Conservation (phyloP, 2,329 filamentous ascomycete species). For the Fusarium guadeloupense region DNA sequence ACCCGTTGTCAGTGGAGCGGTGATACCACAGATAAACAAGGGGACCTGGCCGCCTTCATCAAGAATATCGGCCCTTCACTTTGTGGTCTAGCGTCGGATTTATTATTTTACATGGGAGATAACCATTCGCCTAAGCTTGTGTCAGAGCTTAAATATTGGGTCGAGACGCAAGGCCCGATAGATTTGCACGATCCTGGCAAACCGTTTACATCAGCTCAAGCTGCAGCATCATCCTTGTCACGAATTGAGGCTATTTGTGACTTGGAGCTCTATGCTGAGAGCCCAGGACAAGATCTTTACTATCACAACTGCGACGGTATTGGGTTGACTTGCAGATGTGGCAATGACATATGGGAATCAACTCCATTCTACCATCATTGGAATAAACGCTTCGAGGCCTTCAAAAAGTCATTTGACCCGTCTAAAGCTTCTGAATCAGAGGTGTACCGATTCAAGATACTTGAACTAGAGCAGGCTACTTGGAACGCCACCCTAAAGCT, state of each 20-base stretch:
- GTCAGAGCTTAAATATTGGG: neutral
- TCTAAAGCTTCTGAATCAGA: conserved; percentile 1
- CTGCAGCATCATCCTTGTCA: neutral
- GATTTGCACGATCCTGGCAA: neutral
- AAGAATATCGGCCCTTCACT: conserved; percentile 7
- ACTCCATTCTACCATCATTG: conserved; percentile 6
- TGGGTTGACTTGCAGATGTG: neutral
- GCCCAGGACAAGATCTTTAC: neutral
- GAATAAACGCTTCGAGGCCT: conserved; percentile 2
- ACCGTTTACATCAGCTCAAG: conserved; percentile 8
- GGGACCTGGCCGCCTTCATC: neutral
- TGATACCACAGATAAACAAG: neutral
- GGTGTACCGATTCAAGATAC: neutral
- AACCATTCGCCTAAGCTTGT: conserved; percentile 8
- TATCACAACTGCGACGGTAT: neutral
- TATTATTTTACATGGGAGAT: conserved; percentile 7
- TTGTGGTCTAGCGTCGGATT: conserved; percentile 2
- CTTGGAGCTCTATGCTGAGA: neutral
- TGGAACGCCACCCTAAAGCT: conserved; percentile 7
- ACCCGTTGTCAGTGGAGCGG: neutral
- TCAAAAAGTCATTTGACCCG: neutral
- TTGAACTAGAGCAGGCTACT: conserved; percentile 4
- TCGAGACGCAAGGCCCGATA: neutral
- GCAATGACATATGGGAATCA: neutral
- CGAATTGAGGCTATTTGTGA: neutral